Evolutionary conservation across 2,329 filamentous ascomycete species (phyloP), one percentile per base, ranked within the genome.

Genomic region (Aspergillus terreus): DNA sequence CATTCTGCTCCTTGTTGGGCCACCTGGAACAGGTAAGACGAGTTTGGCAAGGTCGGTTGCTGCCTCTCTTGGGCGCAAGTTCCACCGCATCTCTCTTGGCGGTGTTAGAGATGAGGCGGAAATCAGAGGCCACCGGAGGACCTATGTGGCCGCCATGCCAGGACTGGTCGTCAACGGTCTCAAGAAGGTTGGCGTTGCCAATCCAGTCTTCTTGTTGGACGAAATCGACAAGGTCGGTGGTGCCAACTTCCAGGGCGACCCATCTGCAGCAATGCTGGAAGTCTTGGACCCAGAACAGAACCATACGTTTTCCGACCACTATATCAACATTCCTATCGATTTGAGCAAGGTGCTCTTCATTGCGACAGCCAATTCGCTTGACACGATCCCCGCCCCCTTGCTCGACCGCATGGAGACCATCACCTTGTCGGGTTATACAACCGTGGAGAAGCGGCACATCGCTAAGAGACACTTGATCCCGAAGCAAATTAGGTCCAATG

Each of bases 121-220:
- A 74, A 97, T 99, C 54, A 84, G 94, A 53, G 94, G 94, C 9
- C 94, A 99, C 71, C 83, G 94, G 50, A 82, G 94, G 61, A 99
- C 94, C 0, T 99, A 99, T 66, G 94, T 99, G 52, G 94, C 94
- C 19, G 94, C 94, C n/a, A 96, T 99, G 92, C 94, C 94, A 9
- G 94, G 94, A 49, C 78, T 97, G 50, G 88, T 99, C 53, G 92
- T 97, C 27, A 92, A 91, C 68, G 94, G 92, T 0, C 70, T 99
- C 50, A 92, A 94, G 75, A 99, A 97, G 75, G 92, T 95, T 30
- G 92, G 92, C 44, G 92, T 97, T 17, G 84, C 90, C 2, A 99
- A 99, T 66, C 94, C 94, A 0, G 92, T 99, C 51, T 89, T 99
- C 74, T 76, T 99, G 43, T 84, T 99, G 11, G 94, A 99, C 66